phyloP scores from a whole-genome alignment of 2,329 filamentous ascomycete species.

The Arachnomyces sp. region DNA sequence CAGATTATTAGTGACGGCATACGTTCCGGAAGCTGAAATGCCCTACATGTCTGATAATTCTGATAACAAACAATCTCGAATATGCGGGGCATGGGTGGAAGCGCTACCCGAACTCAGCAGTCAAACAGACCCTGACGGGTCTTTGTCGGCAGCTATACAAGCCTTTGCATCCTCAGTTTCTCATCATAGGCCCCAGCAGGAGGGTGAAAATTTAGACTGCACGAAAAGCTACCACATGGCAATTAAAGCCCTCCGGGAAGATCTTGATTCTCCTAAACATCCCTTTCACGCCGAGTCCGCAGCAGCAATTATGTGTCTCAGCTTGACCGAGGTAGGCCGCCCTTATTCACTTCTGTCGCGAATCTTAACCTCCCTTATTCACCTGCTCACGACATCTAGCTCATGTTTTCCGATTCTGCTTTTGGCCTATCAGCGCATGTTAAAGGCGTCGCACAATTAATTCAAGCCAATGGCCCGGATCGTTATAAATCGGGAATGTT shows the following conservation, averaged over 20 bases:
- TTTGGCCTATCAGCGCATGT: slow-evolving; percentile 24
- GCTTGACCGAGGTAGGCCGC: slow-evolving; percentile 19
- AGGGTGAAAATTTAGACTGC: slow-evolving; percentile 17
- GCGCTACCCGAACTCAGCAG: slow-evolving; percentile 26
- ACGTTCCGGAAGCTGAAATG: slow-evolving; percentile 10
- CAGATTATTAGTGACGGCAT: slow-evolving; percentile 5
- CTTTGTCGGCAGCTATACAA: slow-evolving; percentile 24
- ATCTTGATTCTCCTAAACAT: slow-evolving; percentile 8
- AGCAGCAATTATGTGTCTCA: slow-evolving; percentile 31
- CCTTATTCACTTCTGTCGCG: no score
- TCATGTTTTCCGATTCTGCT: slow-evolving; percentile 25
- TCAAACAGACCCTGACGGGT: slow-evolving; percentile 10
- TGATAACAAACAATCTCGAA: slow-evolving; percentile 14
- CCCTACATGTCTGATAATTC: slow-evolving; percentile 1
- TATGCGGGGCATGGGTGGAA: slow-evolving; percentile 36
- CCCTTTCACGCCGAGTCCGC: slow-evolving; percentile 18
- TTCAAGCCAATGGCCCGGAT: slow-evolving; percentile 24
- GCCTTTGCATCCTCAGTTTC: slow-evolving; percentile 27
- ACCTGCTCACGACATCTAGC: slow-evolving; percentile 15
- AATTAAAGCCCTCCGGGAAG: slow-evolving; percentile 20
- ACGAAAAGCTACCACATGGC: slow-evolving; percentile 24
- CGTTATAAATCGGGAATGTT: slow-evolving; percentile 25
- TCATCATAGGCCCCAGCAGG: slow-evolving; percentile 13
- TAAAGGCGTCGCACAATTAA: slow-evolving; percentile 27
- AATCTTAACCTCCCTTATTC: background rate